Evolutionary conservation across 352 stramenopile genomes (phyloP).

Genomic region (Phytophthora cryptogea): DNA sequence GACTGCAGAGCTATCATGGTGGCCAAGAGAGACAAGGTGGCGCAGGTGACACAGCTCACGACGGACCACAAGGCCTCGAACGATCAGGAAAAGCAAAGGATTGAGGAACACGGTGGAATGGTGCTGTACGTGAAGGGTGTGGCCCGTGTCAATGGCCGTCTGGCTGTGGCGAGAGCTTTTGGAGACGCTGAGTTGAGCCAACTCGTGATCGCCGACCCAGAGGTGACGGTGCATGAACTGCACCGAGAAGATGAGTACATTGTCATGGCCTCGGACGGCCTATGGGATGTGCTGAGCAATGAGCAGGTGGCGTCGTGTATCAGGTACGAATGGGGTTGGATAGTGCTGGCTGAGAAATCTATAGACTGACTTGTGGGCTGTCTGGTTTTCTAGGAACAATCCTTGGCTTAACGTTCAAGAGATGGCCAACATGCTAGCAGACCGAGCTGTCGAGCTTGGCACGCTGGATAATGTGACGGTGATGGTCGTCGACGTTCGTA

Average conservation of each 20-base stretch:
- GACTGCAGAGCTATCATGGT: slow-evolving; percentile 78
- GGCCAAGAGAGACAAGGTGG: slow-evolving; percentile 30
- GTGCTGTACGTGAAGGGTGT: slow-evolving; percentile 80
- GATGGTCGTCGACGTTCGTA: slow-evolving; percentile 68
- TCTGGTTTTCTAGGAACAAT: slow-evolving; percentile 46
- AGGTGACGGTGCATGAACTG: slow-evolving; percentile 60
- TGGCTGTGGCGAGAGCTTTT: slow-evolving; percentile 75
- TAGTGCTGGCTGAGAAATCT: slow-evolving; percentile 8
- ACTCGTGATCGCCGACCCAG: slow-evolving; percentile 65
- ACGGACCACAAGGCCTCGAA: slow-evolving; percentile 82
- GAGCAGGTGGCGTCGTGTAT: slow-evolving; percentile 67
- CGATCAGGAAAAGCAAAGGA: slow-evolving; percentile 61
- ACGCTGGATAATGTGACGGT: slow-evolving; percentile 84
- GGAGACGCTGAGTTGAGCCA: slow-evolving; percentile 66
- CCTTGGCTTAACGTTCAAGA: slow-evolving; percentile 67
- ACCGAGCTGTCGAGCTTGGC: slow-evolving; percentile 69
- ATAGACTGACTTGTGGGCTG: slow-evolving; percentile 15
- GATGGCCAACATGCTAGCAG: slow-evolving; percentile 60
- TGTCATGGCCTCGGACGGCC: slow-evolving; percentile 72
- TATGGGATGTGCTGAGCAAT: slow-evolving; percentile 80
- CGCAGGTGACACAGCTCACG: slow-evolving; percentile 49
- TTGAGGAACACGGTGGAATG: slow-evolving; percentile 72
- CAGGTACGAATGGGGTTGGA: slow-evolving; percentile 35
- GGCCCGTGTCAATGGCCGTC: slow-evolving; percentile 65
- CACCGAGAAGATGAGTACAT: slow-evolving; percentile 70